These are phyloP conservation scores for Triticum monococcum DNA, from an alignment of 176 grass and related monocot species.

Conservation along the genomic window DNA sequence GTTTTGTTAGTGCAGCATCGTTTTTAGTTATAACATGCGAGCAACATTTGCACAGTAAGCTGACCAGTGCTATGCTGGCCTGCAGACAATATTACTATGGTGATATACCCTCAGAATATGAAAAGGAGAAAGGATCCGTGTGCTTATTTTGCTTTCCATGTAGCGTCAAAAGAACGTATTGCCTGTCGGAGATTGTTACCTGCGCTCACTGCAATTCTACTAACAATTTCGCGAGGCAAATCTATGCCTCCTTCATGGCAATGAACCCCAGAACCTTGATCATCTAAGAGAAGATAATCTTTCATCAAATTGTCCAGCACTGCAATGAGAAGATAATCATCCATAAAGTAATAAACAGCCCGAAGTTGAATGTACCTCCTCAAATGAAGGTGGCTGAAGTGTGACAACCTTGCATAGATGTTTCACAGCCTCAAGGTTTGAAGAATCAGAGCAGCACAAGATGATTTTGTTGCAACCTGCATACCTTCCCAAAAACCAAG, in stretches of 20 bases:
- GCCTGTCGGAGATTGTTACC: conserved; percentile 60
- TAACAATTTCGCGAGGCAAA: conserved; percentile 46
- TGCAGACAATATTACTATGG: background rate
- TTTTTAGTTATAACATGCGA: too few species aligned
- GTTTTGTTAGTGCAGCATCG: too few species aligned
- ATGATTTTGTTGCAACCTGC: conserved; percentile 51
- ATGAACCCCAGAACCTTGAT: conserved; percentile 53
- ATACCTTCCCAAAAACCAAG: conserved; percentile 62
- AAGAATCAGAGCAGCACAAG: conserved; percentile 59
- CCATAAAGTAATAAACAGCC: background rate
- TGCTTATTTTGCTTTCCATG: conserved; percentile 61
- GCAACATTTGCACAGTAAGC: too few species aligned
- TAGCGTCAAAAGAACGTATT: conserved; percentile 78
- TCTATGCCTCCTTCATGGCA: conserved; percentile 25
- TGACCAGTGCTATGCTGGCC: too few species aligned
- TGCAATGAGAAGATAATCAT: background rate
- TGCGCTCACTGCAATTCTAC: conserved; percentile 42
- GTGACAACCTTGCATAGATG: conserved; percentile 48
- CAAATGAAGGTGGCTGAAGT: conserved; percentile 51
- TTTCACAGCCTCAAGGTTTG: conserved; percentile 55
- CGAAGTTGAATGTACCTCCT: conserved; percentile 32
- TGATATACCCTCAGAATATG: background rate
- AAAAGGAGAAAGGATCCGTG: background rate
- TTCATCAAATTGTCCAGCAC: background rate
- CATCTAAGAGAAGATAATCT: conserved; percentile 38